Evolutionary conservation across 2,329 filamentous ascomycete species (phyloP).

Genomic region (Orbilia brochopaga): DNA sequence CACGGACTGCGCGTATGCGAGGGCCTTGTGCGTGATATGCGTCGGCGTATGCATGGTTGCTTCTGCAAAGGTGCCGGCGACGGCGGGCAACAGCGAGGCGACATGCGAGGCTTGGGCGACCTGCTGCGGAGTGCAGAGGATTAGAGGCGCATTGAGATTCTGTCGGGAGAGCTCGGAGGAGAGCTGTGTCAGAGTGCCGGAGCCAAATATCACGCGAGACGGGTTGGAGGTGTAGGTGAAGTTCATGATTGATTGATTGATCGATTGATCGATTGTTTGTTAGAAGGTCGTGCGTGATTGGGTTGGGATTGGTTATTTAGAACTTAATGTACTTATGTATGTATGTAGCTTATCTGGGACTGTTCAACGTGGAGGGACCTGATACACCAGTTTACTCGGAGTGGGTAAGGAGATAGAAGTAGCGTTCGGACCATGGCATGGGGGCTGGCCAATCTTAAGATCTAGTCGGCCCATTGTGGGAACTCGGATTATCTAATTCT

Average conservation of each 20-base stretch:
- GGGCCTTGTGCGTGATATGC: slow-evolving; percentile 65
- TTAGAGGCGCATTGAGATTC: slow-evolving; percentile 62
- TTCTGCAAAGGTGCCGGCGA: slow-evolving; percentile 64
- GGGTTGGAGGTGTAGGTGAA: slow-evolving; percentile 66
- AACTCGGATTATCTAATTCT: not conserved
- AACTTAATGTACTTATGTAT: not conserved
- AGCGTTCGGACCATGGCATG: no score
- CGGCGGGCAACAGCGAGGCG: slow-evolving; percentile 60
- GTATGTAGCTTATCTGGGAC: no score
- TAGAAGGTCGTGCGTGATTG: not conserved
- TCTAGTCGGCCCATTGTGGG: no score
- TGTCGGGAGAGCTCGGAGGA: slow-evolving; percentile 60
- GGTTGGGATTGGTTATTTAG: no score
- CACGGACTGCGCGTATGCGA: slow-evolving; percentile 60
- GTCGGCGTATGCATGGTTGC: slow-evolving; percentile 70
- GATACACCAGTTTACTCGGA: not conserved
- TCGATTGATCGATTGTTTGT: slow-evolving; percentile 54
- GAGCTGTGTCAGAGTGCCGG: slow-evolving; percentile 63
- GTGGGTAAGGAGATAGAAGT: no score
- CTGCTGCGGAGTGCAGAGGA: slow-evolving; percentile 66
- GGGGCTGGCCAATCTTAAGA: no score
- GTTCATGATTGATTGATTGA: slow-evolving; percentile 15
- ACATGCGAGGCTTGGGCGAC: slow-evolving; percentile 61
- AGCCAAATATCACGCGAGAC: slow-evolving; percentile 65
- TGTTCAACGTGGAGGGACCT: not conserved